Conservation (phyloP, 495 filamentous ascomycete genomes). For the Neurospora africana region DNA sequence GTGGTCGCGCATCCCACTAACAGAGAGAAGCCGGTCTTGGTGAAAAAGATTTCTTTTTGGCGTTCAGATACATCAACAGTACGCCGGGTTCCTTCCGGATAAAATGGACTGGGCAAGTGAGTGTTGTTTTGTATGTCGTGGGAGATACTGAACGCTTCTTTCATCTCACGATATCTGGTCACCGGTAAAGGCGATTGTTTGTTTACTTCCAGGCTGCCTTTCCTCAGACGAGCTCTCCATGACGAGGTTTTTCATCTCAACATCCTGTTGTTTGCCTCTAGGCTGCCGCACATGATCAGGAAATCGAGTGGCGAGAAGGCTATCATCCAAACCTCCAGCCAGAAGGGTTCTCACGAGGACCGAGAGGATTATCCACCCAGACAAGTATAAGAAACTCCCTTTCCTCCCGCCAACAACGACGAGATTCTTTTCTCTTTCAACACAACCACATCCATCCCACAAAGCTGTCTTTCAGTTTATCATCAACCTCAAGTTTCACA, state of each 20-base stretch:
- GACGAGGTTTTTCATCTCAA: neutral
- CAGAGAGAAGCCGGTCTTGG: neutral
- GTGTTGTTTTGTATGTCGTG: too few species aligned
- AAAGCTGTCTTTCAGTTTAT: neutral
- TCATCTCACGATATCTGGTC: neutral
- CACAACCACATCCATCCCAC: neutral
- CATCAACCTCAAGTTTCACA: neutral
- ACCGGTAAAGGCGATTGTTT: neutral
- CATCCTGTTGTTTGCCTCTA: neutral
- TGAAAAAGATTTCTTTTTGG: neutral
- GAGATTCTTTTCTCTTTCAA: neutral
- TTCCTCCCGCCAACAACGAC: neutral
- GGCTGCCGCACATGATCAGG: neutral
- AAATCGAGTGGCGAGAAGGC: fast-evolving
- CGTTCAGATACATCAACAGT: neutral
- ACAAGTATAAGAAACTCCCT: neutral
- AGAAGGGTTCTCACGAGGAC: neutral
- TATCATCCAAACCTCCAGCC: neutral
- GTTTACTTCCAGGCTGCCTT: neutral
- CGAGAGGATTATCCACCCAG: neutral
- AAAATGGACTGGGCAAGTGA: neutral
- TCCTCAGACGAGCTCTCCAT: neutral
- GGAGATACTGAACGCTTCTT: neutral
- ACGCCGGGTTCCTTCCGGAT: neutral
- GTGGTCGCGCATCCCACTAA: neutral